Percentiles rank a stretch among this genome's conserved stretches.
Evolutionary conservation across 805 yeast genomes (phyloP).

Genomic region (Candida khao-thaluensis): DNA sequence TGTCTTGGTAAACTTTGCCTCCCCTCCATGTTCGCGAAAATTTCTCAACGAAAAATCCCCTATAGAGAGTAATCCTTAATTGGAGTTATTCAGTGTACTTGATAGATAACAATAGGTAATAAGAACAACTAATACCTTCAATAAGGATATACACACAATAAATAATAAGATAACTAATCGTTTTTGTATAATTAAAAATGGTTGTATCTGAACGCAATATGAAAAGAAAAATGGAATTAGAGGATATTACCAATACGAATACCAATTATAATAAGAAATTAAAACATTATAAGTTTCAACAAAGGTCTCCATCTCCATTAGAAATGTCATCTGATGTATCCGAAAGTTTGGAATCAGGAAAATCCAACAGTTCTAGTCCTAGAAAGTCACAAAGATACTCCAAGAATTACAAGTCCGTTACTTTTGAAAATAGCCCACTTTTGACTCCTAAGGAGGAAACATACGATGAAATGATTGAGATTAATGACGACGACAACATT

Average conservation of each 20-base stretch:
- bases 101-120: neutral
- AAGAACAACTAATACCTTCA: too few species aligned
- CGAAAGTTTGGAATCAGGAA: slow-evolving; percentile 12
- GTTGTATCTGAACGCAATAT: slow-evolving; percentile 17
- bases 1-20: slow-evolving; percentile 2
- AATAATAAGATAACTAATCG: too few species aligned
- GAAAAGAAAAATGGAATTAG: slow-evolving; percentile 37
- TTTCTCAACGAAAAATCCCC: slow-evolving; percentile 9
- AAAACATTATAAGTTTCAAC: slow-evolving; percentile 10
- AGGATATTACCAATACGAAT: slow-evolving; percentile 36
- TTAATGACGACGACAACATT: slow-evolving; percentile 4
- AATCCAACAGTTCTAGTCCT: slow-evolving; percentile 5
- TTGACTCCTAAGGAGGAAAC: slow-evolving; percentile 45
- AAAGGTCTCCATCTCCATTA: slow-evolving; percentile 25
- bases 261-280: slow-evolving; percentile 21
- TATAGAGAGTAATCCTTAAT: slow-evolving; percentile 13
- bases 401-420: slow-evolving; percentile 11
- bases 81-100: slow-evolving; percentile 11
- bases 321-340: slow-evolving; percentile 9
- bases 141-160: too few species aligned
- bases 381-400: slow-evolving; percentile 1
- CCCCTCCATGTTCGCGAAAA: slow-evolving; percentile 9
- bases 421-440: slow-evolving; percentile 25
- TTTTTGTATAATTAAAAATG: slow-evolving; percentile 11
- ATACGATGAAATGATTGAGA: slow-evolving; percentile 23